Base-by-base conservation (phyloP, 345 rosid genomes). In the Citrus inodora region DNA sequence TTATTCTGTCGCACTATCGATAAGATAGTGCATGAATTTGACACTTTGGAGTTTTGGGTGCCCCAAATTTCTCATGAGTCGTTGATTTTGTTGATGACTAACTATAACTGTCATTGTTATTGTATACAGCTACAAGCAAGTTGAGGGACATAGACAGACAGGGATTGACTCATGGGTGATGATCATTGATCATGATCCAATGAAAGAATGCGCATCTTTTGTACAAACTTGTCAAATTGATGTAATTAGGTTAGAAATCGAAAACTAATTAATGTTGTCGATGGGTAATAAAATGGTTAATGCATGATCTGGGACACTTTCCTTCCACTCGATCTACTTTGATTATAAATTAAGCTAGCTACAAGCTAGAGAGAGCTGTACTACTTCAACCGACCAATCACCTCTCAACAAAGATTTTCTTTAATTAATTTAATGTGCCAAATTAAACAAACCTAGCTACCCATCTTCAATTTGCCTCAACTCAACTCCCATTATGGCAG, bases 161-260 rank as follows among this genome's bases (percentile, higher is more conserved):
- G 37, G 25, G 65, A 70, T n/a, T 71, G 28, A 27, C 59, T n/a
- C 62, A 53, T 71, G 32, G 42, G 32, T 30, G 32, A 30, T 5
- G 9, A 16, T 17, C 58, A 33, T 21, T 4, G 38, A 25, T 21
- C 32, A 48, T 46, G 35, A 71, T 21, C n/a, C n/a, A 28, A 51
- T 8, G 30, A 17, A n/a, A 51, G 11, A 2, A 37, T 62, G 48
- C 17, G 11, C 14, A 33, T 76, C 64, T 66, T 76, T 76, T 51
- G 72, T 37, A 55, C n/a, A 51, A 76, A 66, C 30, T 77, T 77
- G 76, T 68, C 59, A 68, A 74, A 53, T 58, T 74, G 21, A 58
- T 73, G 75, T 67, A n/a, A 73, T 82, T 83, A 75, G 82, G 85
- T 83, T 83, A 28, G 76, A 79, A 77, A 32, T 62, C 61, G 37